phyloP scores from a whole-genome alignment of 768 basidiomycete genomes.

The Chalciporus sphaerocephalus region DNA sequence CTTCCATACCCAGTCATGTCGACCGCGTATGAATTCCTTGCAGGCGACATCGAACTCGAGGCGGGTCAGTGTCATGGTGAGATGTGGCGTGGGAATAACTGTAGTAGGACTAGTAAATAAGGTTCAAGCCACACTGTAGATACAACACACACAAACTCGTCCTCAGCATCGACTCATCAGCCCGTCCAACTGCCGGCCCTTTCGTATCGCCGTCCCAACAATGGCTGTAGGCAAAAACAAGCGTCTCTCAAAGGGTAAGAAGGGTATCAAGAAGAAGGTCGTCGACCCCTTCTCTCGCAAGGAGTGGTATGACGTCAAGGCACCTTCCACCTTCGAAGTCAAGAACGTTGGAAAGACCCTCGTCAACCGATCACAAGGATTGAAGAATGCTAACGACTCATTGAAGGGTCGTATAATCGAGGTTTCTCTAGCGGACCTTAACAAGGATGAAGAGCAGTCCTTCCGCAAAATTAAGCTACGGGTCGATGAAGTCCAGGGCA shows the following conservation, averaged over 20 bases:
- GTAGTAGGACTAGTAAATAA: constrained; percentile 41
- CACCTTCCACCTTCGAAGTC: constrained; percentile 95
- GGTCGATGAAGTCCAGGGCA: constrained; percentile 94
- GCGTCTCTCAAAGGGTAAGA: constrained; percentile 96
- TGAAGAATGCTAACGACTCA: constrained; percentile 99
- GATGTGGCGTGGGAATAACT: constrained; percentile 41
- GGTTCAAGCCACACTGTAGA: constrained; percentile 54
- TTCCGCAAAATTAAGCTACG: constrained; percentile 99
- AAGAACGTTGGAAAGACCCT: constrained; percentile 98
- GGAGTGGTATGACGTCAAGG: constrained; percentile 99
- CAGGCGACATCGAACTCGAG: constrained; percentile 57
- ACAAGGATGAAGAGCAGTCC: constrained; percentile 99
- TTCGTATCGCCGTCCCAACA: constrained; percentile 39
- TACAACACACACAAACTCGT: constrained; percentile 19
- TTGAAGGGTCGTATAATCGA: constrained; percentile 96
- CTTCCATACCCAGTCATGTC: constrained; percentile 55
- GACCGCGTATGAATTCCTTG: constrained; percentile 43
- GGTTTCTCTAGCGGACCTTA: constrained; percentile 93
- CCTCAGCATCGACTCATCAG: constrained; percentile 30
- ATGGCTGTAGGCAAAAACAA: constrained; percentile 99
- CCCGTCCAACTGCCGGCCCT: constrained; percentile 47
- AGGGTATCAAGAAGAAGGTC: constrained; percentile 99
- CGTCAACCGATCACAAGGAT: constrained; percentile 94
- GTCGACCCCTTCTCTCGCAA: constrained; percentile 99
- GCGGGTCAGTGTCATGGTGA: constrained; percentile 42